phyloP scores from a whole-genome alignment of 208 protist species.

The Acanthamoeba castellanii region DNA sequence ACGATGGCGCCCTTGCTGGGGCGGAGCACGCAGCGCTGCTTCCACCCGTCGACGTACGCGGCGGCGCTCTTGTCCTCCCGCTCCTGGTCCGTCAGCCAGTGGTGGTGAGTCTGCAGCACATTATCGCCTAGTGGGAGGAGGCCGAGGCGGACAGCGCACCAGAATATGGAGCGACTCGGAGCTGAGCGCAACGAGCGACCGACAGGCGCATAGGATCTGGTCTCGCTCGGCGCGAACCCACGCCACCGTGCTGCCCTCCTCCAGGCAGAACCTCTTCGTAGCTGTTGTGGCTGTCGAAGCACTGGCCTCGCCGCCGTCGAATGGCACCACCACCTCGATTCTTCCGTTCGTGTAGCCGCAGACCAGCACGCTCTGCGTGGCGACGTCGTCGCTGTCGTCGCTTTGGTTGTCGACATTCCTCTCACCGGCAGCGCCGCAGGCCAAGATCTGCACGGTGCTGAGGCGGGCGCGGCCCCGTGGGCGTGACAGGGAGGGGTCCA shows the following conservation, averaged over 20 bases:
- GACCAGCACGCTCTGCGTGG: background rate
- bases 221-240: background rate
- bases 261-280: background rate
- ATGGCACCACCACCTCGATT: background rate
- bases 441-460: background rate
- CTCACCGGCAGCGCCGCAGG: background rate
- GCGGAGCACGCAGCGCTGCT: background rate
- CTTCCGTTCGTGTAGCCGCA: conserved; percentile 8
- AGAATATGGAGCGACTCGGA: conserved; percentile 2
- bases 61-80: background rate
- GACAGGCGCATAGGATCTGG: background rate
- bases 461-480: background rate
- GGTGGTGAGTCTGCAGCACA: no score
- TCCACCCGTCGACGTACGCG: background rate
- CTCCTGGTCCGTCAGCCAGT: no score
- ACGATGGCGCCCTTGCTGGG: background rate
- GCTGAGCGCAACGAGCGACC: conserved; percentile 13
- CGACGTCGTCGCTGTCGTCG: background rate
- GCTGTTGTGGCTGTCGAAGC: background rate
- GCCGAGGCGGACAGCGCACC: no score
- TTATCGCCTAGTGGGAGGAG: no score
- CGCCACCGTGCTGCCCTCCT: background rate
- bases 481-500: background rate
- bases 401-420: no score
- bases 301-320: background rate